Conservation (phyloP, 768 basidiomycete genomes). For the Hortiboletus flavorubellus region DNA sequence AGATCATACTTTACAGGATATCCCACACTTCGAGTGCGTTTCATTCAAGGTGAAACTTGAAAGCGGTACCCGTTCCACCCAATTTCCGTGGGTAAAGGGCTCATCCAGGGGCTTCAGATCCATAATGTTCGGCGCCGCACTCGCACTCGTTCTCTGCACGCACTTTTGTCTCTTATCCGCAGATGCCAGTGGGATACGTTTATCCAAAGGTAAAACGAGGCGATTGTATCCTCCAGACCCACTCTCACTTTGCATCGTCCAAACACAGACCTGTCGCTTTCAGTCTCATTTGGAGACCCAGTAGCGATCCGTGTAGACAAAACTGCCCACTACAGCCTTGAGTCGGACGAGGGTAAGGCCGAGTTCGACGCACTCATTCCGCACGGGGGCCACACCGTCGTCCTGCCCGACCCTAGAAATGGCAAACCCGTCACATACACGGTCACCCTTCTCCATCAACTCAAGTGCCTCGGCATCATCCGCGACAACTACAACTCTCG, state of each 20-base stretch:
- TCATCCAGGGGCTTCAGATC: too few species aligned
- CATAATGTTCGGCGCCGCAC: too few species aligned
- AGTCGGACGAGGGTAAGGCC: constrained; percentile 9
- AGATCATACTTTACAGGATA: too few species aligned
- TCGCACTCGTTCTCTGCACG: not conserved
- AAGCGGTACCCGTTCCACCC: too few species aligned
- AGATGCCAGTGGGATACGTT: not conserved
- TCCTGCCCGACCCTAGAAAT: constrained; percentile 7
- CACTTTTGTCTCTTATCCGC: not conserved
- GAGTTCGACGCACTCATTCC: constrained; percentile 12
- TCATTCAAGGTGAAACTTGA: too few species aligned
- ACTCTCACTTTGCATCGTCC: not conserved
- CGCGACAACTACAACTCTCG: constrained; percentile 2
- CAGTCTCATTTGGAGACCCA: constrained; percentile 8
- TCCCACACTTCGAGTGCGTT: too few species aligned
- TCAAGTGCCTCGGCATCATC: constrained; percentile 13
- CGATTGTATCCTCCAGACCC: not conserved
- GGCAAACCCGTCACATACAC: constrained; percentile 12
- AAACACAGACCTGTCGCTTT: constrained; percentile 9
- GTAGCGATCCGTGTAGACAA: constrained; percentile 11
- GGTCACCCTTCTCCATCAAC: constrained; percentile 11
- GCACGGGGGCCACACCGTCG: constrained; percentile 3
- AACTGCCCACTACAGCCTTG: constrained; percentile 6
- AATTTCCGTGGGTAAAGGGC: too few species aligned
- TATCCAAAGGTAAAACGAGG: not conserved